Evolutionary conservation across 1,284 basidiomycete species (phyloP).

Genomic region (Puccinia horiana): DNA sequence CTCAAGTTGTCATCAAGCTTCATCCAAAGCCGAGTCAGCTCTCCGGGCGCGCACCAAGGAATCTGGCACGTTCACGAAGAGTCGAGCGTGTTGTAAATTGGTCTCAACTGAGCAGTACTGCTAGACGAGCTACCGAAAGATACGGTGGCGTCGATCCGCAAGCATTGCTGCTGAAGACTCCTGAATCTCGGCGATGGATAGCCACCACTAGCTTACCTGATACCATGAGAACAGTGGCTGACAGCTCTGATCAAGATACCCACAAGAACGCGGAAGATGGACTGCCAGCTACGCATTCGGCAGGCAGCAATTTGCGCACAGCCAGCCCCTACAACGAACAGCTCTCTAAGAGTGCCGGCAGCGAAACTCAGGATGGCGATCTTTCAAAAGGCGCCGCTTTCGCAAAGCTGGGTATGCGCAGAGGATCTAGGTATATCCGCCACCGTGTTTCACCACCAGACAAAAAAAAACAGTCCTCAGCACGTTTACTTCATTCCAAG

Average conservation of each 20-base stretch:
- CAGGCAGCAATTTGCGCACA: constrained; percentile 1
- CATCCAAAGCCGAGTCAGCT: not conserved
- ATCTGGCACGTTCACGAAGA: not conserved
- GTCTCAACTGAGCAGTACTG: constrained; percentile 21
- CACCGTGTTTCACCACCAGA: constrained; percentile 4
- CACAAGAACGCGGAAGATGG: not conserved
- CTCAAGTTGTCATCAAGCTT: constrained; percentile 16
- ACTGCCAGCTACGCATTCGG: not conserved
- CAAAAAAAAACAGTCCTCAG: not conserved
- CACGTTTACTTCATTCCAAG: not conserved
- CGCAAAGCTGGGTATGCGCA: constrained; percentile 34
- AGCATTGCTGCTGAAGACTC: not conserved
- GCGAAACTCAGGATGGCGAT: not conserved
- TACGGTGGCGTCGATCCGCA: not conserved
- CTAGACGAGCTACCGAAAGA: constrained; percentile 22
- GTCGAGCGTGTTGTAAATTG: constrained; percentile 27
- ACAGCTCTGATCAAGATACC: constrained; percentile 10
- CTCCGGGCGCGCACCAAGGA: not conserved
- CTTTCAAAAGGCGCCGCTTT: constrained; percentile 38
- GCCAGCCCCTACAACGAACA: not conserved
- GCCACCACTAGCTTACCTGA: constrained; percentile 29
- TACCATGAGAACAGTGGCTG: constrained; percentile 6
- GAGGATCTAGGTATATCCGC: constrained; percentile 31
- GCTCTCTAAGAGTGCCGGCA: not conserved
- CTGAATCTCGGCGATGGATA: constrained; percentile 30